Evolutionary conservation across 352 stramenopile species (phyloP).

Genomic region (Globisporangium heterothallicum): DNA sequence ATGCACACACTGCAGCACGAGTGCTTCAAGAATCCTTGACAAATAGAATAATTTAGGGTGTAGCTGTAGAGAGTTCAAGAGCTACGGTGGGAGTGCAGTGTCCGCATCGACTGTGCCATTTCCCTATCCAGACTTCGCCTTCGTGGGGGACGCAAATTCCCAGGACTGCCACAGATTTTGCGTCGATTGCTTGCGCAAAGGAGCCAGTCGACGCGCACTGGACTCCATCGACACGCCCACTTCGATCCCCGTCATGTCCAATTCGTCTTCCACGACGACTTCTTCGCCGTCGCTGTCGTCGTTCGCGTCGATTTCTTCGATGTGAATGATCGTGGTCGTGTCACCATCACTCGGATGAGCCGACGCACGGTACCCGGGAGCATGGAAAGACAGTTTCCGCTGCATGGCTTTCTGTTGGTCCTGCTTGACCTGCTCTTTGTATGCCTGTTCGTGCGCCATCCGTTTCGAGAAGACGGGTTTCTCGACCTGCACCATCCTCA

Average conservation of each 20-base stretch:
- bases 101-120: too few species aligned
- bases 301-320: constrained; percentile 10
- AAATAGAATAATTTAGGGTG: too few species aligned
- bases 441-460: constrained; percentile 11
- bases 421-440: constrained; percentile 2
- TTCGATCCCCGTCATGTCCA: constrained; percentile 17
- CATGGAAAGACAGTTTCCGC: constrained; percentile 7
- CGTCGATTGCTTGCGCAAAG: constrained; percentile 6
- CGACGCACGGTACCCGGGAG: neutral
- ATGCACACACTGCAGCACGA: too few species aligned
- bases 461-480: constrained; percentile 47
- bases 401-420: constrained; percentile 9
- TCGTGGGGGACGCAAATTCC: constrained; percentile 16
- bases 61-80: too few species aligned
- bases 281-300: neutral
- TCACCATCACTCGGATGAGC: neutral
- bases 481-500: constrained; percentile 62
- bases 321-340: constrained; percentile 6
- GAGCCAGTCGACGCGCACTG: constrained; percentile 8
- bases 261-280: neutral
- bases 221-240: constrained; percentile 10
- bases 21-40: too few species aligned
- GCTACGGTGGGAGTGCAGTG: too few species aligned
- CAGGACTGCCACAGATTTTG: constrained; percentile 17
- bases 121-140: constrained; percentile 1